phyloP scores from a whole-genome alignment of 352 stramenopile genomes.

The Thalassiosira pacifica region DNA sequence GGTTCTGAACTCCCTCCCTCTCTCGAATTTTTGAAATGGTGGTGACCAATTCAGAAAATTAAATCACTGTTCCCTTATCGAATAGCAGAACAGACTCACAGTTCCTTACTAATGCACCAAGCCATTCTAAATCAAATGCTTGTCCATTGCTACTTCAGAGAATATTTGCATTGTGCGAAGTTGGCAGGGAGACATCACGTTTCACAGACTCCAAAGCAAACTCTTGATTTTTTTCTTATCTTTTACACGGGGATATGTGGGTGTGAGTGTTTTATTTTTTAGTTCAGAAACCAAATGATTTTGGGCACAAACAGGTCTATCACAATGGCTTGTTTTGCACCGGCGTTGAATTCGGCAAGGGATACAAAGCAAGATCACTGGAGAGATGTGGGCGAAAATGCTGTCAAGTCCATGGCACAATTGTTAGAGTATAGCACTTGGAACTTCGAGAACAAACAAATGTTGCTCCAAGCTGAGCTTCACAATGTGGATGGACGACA shows the following conservation, averaged over 20 bases:
- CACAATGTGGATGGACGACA: constrained; percentile 37
- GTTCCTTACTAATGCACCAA: constrained; percentile 5
- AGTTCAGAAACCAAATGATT: background rate
- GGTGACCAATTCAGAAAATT: too few relatives aligned
- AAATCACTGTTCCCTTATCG: too few relatives aligned
- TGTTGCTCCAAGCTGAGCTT: constrained; percentile 26
- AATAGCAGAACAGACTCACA: constrained; percentile 14
- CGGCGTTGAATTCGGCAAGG: constrained; percentile 27
- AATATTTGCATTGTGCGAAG: background rate
- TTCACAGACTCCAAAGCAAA: background rate
- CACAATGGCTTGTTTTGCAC: too few relatives aligned
- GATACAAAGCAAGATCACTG: constrained; percentile 26
- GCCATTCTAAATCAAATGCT: constrained; percentile 6
- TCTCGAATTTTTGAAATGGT: too few relatives aligned
- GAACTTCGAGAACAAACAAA: constrained; percentile 34
- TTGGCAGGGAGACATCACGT: constrained; percentile 11
- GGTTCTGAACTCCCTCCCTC: too few relatives aligned
- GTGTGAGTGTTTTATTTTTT: background rate
- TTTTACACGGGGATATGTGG: constrained; percentile 21
- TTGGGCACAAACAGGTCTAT: too few relatives aligned
- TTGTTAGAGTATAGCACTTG: constrained; percentile 11
- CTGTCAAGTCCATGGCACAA: constrained; percentile 11
- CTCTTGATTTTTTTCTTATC: constrained; percentile 11
- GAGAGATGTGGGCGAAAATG: constrained; percentile 3
- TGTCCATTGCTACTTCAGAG: constrained; percentile 15